These are phyloP conservation scores for Phytophthora tubulina DNA, from an alignment of 352 stramenopile genomes.

Conservation along the genomic window DNA sequence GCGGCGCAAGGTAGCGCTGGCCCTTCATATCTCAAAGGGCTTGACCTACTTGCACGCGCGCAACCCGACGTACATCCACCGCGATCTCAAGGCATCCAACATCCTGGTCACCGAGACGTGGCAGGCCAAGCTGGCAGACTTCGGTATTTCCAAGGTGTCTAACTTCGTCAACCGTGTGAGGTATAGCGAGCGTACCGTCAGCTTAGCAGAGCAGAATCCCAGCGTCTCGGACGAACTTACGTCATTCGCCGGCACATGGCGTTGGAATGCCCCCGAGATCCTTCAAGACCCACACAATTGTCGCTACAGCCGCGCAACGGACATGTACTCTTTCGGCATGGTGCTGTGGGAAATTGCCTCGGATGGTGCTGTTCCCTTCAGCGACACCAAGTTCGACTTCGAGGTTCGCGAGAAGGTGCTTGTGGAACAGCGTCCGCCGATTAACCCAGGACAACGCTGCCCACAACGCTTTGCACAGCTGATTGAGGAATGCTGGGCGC, in stretches of 20 bases:
- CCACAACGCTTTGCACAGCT: constrained; percentile 63
- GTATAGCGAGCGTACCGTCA: constrained; percentile 49
- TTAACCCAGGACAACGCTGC: constrained; percentile 57
- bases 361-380: constrained; percentile 70
- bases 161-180: constrained; percentile 54
- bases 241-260: constrained; percentile 76
- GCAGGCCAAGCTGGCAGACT: constrained; percentile 73
- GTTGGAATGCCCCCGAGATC: constrained; percentile 79
- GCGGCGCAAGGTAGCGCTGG: constrained; percentile 67
- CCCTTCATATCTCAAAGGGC: constrained; percentile 69
- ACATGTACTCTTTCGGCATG: constrained; percentile 85
- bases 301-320: constrained; percentile 66
- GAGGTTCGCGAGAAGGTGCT: constrained; percentile 74
- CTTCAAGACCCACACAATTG: constrained; percentile 72
- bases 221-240: constrained; percentile 66
- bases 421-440: constrained; percentile 57
- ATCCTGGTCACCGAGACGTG: constrained; percentile 80
- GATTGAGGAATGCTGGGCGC: constrained; percentile 73
- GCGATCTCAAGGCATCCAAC: constrained; percentile 78
- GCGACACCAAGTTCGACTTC: constrained; percentile 74
- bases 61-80: constrained; percentile 81
- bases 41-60: constrained; percentile 76
- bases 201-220: constrained; percentile 44
- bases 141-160: constrained; percentile 62
- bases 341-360: constrained; percentile 77